phyloP scores from a whole-genome alignment of 176 grass and related monocot species.

The Rhynchospora pubera region DNA sequence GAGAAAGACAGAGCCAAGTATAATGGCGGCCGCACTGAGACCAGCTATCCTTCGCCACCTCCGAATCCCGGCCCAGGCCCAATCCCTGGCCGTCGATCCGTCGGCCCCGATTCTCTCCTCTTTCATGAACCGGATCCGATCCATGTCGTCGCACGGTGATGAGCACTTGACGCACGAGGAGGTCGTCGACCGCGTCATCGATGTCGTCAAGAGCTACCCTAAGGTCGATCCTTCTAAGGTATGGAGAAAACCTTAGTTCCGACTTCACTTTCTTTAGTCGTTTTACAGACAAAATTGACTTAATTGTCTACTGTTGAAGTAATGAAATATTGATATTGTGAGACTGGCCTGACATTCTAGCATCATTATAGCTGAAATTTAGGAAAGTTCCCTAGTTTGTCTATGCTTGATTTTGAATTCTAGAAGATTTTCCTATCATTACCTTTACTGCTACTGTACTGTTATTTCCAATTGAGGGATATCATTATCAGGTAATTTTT shows the following conservation, averaged over 20 bases:
- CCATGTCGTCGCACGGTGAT: conserved; percentile 96
- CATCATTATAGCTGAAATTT: too few relatives aligned
- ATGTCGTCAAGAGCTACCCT: conserved; percentile 75
- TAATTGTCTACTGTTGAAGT: not conserved
- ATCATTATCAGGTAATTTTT: not conserved
- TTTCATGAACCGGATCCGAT: conserved; percentile 30
- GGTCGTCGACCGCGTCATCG: conserved; percentile 73
- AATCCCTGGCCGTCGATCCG: conserved; percentile 8
- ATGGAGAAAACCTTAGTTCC: not conserved
- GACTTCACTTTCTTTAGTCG: too few relatives aligned
- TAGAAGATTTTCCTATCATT: not conserved
- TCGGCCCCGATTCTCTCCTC: not conserved
- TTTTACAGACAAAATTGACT: not conserved
- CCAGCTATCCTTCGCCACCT: conserved; percentile 75
- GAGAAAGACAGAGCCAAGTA: not conserved
- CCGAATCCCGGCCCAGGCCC: conserved; percentile 32
- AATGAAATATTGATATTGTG: too few relatives aligned
- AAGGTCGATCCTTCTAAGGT: conserved; percentile 97
- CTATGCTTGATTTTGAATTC: not conserved
- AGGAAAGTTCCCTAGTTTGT: too few relatives aligned
- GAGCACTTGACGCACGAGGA: conserved; percentile 78
- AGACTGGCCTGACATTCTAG: not conserved
- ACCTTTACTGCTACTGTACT: not conserved
- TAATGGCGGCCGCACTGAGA: conserved; percentile 63
- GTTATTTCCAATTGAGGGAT: not conserved